These are phyloP conservation scores for Tetradesmus obliquus DNA, from an alignment of 139 green algal genomes.

Conservation along the genomic window DNA sequence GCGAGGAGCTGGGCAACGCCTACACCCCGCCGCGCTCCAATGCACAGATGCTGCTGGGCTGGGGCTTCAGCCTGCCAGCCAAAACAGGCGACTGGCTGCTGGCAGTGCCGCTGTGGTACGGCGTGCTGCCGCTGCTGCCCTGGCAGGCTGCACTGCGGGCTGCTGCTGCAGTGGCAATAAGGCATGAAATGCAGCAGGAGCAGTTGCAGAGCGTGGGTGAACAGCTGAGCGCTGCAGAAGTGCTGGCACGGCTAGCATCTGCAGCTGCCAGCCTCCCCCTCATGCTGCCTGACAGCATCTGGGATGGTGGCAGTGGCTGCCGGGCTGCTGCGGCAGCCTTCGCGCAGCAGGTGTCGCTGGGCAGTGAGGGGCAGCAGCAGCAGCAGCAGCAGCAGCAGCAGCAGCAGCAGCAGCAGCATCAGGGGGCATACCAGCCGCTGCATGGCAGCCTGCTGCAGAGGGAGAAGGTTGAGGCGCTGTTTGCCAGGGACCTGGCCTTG, in stretches of 20 bases:
- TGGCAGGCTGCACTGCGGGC: conserved; percentile 12
- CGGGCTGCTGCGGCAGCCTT: neutral
- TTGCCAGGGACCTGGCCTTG: neutral
- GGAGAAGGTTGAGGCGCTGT: neutral
- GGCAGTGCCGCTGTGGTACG: conserved; percentile 1
- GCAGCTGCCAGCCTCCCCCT: conserved; percentile 14
- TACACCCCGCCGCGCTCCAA: neutral
- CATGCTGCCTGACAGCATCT: neutral
- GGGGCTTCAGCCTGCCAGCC: neutral
- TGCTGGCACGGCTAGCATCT: neutral
- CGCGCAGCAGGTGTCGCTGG: neutral
- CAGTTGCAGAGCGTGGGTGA: neutral
- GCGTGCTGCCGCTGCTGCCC: neutral
- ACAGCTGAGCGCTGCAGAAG: neutral
- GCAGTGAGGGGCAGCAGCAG: neutral
- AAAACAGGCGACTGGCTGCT: conserved; percentile 25
- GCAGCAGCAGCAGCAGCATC: conserved; percentile 1
- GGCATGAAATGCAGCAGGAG: neutral
- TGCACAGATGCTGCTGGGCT: conserved; percentile 16
- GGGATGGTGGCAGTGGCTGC: neutral
- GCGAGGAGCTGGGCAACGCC: neutral
- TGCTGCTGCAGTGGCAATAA: neutral
- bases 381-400: neutral
- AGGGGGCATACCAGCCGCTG: neutral
- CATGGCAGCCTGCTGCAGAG: conserved; percentile 1